Base-by-base conservation (phyloP, 768 basidiomycete genomes). In the Psilocybe cyanescens region DNA sequence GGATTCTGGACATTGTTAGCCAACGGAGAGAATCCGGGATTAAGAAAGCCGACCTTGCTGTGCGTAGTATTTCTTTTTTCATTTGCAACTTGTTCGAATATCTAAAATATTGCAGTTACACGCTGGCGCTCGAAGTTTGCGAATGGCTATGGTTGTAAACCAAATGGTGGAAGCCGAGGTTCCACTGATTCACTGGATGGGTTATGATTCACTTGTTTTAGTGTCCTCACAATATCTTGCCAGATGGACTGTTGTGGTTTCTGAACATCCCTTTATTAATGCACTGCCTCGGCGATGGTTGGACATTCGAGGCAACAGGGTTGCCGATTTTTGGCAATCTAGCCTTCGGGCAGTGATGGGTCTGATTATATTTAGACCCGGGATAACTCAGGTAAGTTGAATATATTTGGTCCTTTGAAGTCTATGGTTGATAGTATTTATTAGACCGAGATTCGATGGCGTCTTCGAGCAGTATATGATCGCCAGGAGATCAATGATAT, bases 241-340 rank as follows among this genome's bases (percentile, higher is more conserved):
- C 47, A 65, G 78, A 24, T 91, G 89, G 90, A 81, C 83, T 2
- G 85, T 90, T 39, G 69, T 75, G 9, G 74, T 84, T 33, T 83
- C 80, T n/a, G 74, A 80, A 64, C 70, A 72, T 51, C 84, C 75
- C 7, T 70, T 79, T 44, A 75, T 71, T 49, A 75, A 83, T 64
- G 63, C 86, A 14, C 81, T 86, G 56, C 92, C 92, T 45, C 81
- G 91, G 35, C 85, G 92, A 16, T 94, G 92, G 92, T 74, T 91
- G 44, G 89, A 92, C 70, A 83, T 92, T 57, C 76, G 77, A n/a
- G 92, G 92, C 3, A 66, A 67, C 14, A 86, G 78, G 66, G 75
- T 92, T 37, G 70, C 74, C 8, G 86, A 87, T 59, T 80, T 83
- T 39, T 94, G 92, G 92, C 81, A 85, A 57, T 83, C 89, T n/a